phyloP scores from a whole-genome alignment of 2,329 filamentous ascomycete species.

The Bimuria novae-zelandiae region DNA sequence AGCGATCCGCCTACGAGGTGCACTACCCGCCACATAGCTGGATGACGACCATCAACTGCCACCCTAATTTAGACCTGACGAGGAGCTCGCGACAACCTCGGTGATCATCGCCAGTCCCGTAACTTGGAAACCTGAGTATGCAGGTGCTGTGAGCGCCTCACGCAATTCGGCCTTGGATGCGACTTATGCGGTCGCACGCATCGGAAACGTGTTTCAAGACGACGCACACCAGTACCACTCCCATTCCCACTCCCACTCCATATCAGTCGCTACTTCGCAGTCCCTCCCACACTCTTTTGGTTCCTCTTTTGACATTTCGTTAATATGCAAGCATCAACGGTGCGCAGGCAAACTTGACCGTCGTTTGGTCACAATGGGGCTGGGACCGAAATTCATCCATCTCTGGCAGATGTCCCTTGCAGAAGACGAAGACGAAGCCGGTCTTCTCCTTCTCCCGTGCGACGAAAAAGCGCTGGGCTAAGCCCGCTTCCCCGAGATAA shows the following conservation, averaged over 20 bases:
- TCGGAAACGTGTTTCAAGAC: conserved; percentile 37
- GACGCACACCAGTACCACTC: conserved; percentile 22
- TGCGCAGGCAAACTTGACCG: conserved; percentile 26
- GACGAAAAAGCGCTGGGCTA: conserved; percentile 3
- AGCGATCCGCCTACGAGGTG: not conserved
- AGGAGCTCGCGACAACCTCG: not conserved
- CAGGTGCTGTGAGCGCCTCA: conserved; percentile 20
- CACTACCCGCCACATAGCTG: not conserved
- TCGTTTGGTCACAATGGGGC: conserved; percentile 35
- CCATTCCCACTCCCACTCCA: conserved; percentile 25
- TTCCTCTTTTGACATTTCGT: conserved; percentile 13
- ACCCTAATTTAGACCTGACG: not conserved
- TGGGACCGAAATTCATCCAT: conserved; percentile 24
- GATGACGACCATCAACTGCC: not conserved
- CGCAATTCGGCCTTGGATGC: conserved; percentile 23
- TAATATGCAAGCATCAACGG: conserved; percentile 19
- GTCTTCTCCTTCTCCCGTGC: conserved; percentile 18
- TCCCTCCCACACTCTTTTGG: conserved; percentile 6
- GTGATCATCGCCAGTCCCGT: conserved; percentile 6
- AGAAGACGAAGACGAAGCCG: conserved; percentile 16
- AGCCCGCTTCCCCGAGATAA: not conserved
- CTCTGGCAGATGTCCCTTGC: conserved; percentile 30
- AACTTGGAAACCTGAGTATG: not conserved
- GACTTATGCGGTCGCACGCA: conserved; percentile 36
- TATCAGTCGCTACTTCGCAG: conserved; percentile 21